These are phyloP conservation scores for Gossypium longicalyx DNA, from an alignment of 345 rosid species.

Conservation along the genomic window DNA sequence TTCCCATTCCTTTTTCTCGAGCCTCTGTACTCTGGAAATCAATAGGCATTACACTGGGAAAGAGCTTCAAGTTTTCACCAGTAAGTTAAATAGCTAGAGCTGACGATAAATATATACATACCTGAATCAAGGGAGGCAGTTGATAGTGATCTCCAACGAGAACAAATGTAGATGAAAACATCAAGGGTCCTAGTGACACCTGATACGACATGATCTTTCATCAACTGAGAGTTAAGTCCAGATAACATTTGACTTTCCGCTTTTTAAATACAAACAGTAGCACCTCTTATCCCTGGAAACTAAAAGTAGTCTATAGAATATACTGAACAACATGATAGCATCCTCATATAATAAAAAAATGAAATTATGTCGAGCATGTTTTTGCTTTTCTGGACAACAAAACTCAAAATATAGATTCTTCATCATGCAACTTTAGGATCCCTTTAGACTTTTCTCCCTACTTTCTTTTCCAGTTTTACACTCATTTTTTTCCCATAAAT, in stretches of 20 bases:
- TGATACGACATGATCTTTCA: slow-evolving; percentile 29
- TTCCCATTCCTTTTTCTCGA: slow-evolving; percentile 86
- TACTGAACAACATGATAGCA: background rate
- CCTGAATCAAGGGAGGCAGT: slow-evolving; percentile 94
- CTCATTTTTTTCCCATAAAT: background rate
- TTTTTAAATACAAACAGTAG: background rate
- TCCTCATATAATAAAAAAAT: background rate
- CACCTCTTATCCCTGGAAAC: background rate
- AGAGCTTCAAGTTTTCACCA: slow-evolving; percentile 16
- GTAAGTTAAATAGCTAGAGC: slow-evolving; percentile 8
- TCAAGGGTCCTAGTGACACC: slow-evolving; percentile 92
- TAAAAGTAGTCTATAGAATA: background rate
- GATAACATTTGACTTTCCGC: background rate
- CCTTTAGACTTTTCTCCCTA: background rate
- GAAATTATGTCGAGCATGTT: background rate
- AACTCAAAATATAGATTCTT: background rate
- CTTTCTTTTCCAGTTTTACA: background rate
- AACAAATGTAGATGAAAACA: slow-evolving; percentile 78
- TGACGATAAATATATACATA: slow-evolving; percentile 22
- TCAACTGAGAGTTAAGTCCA: background rate
- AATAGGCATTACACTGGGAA: slow-evolving; percentile 8
- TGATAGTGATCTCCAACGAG: slow-evolving; percentile 99
- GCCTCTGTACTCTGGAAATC: slow-evolving; percentile 75
- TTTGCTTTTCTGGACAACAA: background rate
- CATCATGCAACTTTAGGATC: background rate